These are phyloP conservation scores for Berberis thunbergii DNA, from an alignment of 164 flowering plant species.

Conservation along the genomic window DNA sequence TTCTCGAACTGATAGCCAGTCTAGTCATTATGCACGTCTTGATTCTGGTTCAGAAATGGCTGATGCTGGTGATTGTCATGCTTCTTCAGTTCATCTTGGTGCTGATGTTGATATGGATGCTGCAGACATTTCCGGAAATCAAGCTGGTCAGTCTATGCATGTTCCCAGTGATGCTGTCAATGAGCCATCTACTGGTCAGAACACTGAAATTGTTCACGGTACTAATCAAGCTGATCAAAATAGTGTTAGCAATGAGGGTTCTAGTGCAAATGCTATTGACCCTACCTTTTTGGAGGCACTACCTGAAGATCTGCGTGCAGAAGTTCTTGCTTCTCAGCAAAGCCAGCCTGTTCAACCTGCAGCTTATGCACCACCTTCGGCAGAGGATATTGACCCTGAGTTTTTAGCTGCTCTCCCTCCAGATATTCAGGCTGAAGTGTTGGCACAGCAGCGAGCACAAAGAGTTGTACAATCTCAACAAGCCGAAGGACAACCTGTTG, in stretches of 20 bases:
- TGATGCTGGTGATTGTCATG: constrained; percentile 25
- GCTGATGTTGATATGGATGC: constrained; percentile 68
- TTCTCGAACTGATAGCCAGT: constrained; percentile 28
- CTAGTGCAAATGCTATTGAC: constrained; percentile 66
- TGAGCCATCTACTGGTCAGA: constrained; percentile 31
- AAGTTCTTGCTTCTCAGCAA: constrained; percentile 92
- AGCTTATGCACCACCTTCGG: too few species aligned
- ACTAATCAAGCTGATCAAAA: constrained; percentile 23
- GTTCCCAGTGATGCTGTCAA: constrained; percentile 24
- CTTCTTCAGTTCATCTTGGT: constrained; percentile 20
- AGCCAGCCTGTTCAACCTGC: constrained; percentile 61
- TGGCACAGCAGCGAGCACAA: constrained; percentile 93
- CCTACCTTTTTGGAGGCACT: constrained; percentile 94
- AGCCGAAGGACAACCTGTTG: too few species aligned
- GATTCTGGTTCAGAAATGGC: constrained; percentile 32
- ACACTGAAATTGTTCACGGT: constrained; percentile 22
- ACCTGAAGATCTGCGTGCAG: constrained; percentile 93
- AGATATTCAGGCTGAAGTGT: constrained; percentile 87
- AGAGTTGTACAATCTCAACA: constrained; percentile 26
- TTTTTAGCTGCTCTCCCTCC: too few species aligned
- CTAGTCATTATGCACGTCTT: constrained; percentile 21
- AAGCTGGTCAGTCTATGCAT: constrained; percentile 23
- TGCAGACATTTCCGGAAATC: constrained; percentile 32
- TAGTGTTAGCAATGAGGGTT: constrained; percentile 29
- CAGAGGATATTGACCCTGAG: too few species aligned